phyloP scores from a whole-genome alignment of 345 rosid genomes.

The Dovyalis caffra region DNA sequence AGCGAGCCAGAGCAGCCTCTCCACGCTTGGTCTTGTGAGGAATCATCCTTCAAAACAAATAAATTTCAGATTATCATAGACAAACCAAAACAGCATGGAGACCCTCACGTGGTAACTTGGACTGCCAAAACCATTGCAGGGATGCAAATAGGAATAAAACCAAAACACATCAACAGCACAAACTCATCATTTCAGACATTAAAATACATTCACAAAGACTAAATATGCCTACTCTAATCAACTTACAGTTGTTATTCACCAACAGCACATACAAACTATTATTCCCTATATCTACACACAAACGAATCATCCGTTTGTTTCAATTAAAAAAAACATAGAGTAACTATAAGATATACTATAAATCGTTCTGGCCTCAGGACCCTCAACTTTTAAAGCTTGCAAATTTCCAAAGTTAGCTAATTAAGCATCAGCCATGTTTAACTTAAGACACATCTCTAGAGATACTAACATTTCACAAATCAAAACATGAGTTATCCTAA shows the following conservation, averaged over 20 bases:
- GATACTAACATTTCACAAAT: neutral
- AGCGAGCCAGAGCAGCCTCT: conserved; percentile 36
- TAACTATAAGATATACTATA: neutral
- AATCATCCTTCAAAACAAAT: conserved; percentile 25
- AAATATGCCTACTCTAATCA: neutral
- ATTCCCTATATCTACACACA: neutral
- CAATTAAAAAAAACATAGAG: neutral
- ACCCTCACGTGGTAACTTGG: neutral
- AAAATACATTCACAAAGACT: neutral
- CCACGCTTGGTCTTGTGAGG: conserved; percentile 40
- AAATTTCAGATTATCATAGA: neutral
- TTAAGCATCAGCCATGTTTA: neutral
- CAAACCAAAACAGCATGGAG: neutral
- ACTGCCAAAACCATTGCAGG: neutral
- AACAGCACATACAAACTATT: neutral
- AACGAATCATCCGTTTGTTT: neutral
- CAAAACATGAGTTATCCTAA: neutral
- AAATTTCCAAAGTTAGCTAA: neutral
- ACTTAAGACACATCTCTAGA: neutral
- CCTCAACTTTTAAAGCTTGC: neutral
- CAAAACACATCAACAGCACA: neutral
- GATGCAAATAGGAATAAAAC: neutral
- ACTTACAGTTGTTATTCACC: neutral
- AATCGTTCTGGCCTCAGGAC: neutral
- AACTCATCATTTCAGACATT: neutral